A percentile compares a stretch with the other conserved stretches of the same genome.
These are phyloP conservation scores for Penicillium sp. DNA, from an alignment of 2,329 filamentous ascomycete genomes.

Conservation along the genomic window DNA sequence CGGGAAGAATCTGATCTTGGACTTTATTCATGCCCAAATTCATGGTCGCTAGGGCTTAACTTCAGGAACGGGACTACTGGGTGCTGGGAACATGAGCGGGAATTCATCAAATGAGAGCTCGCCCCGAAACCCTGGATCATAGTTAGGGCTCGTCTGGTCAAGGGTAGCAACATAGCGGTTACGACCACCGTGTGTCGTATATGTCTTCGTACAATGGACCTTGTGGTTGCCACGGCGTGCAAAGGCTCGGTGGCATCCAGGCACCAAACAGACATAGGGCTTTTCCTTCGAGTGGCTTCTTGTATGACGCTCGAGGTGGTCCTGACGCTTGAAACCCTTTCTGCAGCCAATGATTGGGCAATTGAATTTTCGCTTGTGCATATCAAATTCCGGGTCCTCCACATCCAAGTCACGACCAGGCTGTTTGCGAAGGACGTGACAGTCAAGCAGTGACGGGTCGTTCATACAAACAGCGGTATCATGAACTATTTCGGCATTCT, in stretches of 20 bases:
- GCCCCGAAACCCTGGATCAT: constrained; percentile 44
- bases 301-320: not conserved
- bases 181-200: constrained; percentile 45
- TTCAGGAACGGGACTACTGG: too few relatives aligned
- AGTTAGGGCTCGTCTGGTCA: constrained; percentile 42
- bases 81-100: too few relatives aligned
- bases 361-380: not conserved
- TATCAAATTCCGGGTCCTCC: too few relatives aligned
- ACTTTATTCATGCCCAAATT: too few relatives aligned
- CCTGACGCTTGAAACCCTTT: not conserved
- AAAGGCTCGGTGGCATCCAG: constrained; percentile 42
- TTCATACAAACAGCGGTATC: not conserved
- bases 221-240: constrained; percentile 47
- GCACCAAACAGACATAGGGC: constrained; percentile 45
- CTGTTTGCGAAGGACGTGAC: too few relatives aligned
- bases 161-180: constrained; percentile 47
- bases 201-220: constrained; percentile 46
- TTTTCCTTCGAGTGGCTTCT: constrained; percentile 45
- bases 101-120: constrained; percentile 22
- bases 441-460: not conserved
- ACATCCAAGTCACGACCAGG: too few relatives aligned
- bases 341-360: not conserved
- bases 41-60: too few relatives aligned
- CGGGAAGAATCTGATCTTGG: too few relatives aligned
- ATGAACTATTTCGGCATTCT: not conserved